phyloP scores from a whole-genome alignment of 257 asterid genomes.

The Primulina eburnea region DNA sequence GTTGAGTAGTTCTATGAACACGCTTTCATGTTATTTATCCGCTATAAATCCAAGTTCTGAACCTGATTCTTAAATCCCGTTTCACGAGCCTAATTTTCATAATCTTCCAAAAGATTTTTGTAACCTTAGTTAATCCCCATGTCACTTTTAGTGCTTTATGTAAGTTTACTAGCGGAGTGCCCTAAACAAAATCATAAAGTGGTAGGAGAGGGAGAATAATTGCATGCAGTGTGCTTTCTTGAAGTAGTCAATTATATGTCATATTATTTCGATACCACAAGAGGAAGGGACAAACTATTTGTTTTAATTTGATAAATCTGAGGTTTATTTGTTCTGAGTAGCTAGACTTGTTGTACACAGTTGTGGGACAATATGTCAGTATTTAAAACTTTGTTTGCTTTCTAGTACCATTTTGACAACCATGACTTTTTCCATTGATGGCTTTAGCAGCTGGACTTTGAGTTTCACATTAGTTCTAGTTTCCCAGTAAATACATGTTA shows the following conservation, averaged over 20 bases:
- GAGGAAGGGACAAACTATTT: not conserved
- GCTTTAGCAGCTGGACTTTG: too few species aligned
- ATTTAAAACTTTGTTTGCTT: constrained; percentile 3
- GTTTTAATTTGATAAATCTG: not conserved
- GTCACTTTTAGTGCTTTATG: not conserved
- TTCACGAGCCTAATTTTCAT: not conserved
- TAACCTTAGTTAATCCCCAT: not conserved
- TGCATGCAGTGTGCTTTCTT: not conserved
- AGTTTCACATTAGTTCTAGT: not conserved
- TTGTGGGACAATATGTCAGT: not conserved
- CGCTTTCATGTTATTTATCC: not conserved
- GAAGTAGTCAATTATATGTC: not conserved
- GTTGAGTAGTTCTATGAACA: not conserved
- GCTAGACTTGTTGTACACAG: not conserved
- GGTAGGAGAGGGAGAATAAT: not conserved
- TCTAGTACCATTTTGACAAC: not conserved
- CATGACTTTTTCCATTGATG: not conserved
- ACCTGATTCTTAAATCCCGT: not conserved
- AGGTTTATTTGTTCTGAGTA: not conserved
- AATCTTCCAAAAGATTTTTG: not conserved
- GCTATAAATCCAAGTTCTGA: not conserved
- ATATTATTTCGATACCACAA: not conserved
- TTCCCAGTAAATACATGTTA: not conserved
- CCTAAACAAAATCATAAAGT: too few species aligned
- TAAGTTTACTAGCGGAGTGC: not conserved